Percentiles rank a stretch among this genome's conserved stretches.
These are phyloP conservation scores for Aureobasidium namibiae DNA, from an alignment of 2,329 filamentous ascomycete species.

Conservation along the genomic window DNA sequence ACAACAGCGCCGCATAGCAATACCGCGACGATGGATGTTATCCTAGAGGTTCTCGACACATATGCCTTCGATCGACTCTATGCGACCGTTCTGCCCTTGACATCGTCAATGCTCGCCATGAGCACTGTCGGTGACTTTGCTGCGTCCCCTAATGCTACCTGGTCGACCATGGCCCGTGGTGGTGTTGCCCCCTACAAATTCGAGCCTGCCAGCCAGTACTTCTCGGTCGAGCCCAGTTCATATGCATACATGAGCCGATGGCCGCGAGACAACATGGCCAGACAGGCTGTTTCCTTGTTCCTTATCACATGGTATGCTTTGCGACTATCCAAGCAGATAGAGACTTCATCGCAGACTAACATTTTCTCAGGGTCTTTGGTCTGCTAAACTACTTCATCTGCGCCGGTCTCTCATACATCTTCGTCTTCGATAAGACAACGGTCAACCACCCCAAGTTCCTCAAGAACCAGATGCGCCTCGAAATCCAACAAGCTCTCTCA, in stretches of 20 bases:
- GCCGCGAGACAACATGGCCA: slow-evolving; percentile 66
- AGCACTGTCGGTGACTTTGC: slow-evolving; percentile 39
- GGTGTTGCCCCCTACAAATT: slow-evolving; percentile 54
- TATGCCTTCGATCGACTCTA: slow-evolving; percentile 75
- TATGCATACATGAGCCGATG: slow-evolving; percentile 73
- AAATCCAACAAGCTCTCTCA: slow-evolving; percentile 70
- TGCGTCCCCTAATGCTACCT: slow-evolving; percentile 50
- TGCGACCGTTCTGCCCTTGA: slow-evolving; percentile 57
- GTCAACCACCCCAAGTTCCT: slow-evolving; percentile 89
- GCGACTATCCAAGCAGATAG: not conserved
- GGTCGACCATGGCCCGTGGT: slow-evolving; percentile 36
- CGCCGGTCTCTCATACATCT: slow-evolving; percentile 72
- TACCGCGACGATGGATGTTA: slow-evolving; percentile 65
- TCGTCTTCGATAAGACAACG: slow-evolving; percentile 87
- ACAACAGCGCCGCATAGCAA: slow-evolving; percentile 22
- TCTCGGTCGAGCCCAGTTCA: slow-evolving; percentile 61
- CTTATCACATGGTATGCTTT: slow-evolving; percentile 69
- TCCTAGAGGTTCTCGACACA: slow-evolving; percentile 77
- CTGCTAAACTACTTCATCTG: slow-evolving; percentile 76
- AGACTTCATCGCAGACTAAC: slow-evolving; percentile 9
- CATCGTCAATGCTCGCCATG: slow-evolving; percentile 45
- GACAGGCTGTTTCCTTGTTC: slow-evolving; percentile 70
- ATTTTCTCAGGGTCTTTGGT: slow-evolving; percentile 65
- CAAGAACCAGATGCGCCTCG: slow-evolving; percentile 81
- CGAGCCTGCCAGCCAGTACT: slow-evolving; percentile 61